These are phyloP conservation scores for Mortierella sp. DNA, from an alignment of 371 early-diverging fungal species.

Conservation along the genomic window DNA sequence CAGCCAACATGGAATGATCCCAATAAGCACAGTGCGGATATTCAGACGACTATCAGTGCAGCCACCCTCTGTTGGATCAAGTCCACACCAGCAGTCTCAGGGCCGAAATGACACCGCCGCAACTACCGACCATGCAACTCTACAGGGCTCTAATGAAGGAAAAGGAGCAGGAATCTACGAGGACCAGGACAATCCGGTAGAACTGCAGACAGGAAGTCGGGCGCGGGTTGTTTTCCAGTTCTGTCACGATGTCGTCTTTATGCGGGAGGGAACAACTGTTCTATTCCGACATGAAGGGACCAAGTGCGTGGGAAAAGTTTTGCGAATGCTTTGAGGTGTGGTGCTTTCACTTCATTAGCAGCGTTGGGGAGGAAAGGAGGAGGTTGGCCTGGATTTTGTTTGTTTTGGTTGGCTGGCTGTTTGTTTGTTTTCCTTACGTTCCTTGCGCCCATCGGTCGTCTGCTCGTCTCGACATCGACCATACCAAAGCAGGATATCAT, in stretches of 20 bases:
- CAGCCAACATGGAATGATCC: constrained; percentile 23
- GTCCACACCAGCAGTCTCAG: constrained; percentile 13
- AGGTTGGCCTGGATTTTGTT: not conserved
- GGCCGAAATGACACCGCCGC: not conserved
- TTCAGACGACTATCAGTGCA: constrained; percentile 20
- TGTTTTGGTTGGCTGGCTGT: not conserved
- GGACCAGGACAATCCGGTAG: constrained; percentile 45
- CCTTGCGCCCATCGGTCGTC: not conserved
- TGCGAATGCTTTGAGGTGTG: constrained; percentile 39
- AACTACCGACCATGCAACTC: not conserved
- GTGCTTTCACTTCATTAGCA: not conserved
- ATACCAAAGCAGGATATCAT: not conserved
- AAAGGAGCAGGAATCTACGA: constrained; percentile 56
- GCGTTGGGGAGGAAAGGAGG: not conserved
- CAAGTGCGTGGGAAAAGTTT: constrained; percentile 92
- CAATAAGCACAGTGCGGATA: constrained; percentile 31
- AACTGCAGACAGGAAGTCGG: constrained; percentile 70
- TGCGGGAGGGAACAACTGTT: constrained; percentile 80
- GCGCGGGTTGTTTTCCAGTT: constrained; percentile 81
- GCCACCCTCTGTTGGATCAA: constrained; percentile 11
- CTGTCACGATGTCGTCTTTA: constrained; percentile 85
- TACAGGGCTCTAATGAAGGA: not conserved
- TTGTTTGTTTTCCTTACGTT: not conserved
- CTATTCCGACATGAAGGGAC: constrained; percentile 86
- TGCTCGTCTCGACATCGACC: not conserved